Conservation (phyloP, 495 filamentous ascomycete species). For the Xylona heveae region DNA sequence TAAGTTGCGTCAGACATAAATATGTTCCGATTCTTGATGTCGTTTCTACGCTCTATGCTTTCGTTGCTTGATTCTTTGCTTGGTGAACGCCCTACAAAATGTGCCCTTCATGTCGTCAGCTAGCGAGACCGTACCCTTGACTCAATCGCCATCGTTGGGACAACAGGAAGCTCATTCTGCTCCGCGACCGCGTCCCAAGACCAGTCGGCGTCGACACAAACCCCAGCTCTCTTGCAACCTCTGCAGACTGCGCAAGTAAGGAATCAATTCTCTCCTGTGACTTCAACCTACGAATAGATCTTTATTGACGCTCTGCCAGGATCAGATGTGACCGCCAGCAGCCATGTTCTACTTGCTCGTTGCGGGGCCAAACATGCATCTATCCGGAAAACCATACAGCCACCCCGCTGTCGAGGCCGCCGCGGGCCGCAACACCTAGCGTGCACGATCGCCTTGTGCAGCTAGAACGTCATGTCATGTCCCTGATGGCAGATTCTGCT, state of each 20-base stretch:
- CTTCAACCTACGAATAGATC: no score
- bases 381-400: slow-evolving; percentile 6
- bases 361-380: slow-evolving; percentile 9
- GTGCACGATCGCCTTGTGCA: slow-evolving; percentile 3
- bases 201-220: slow-evolving; percentile 14
- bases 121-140: no score
- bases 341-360: slow-evolving; percentile 10
- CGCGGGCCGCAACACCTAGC: slow-evolving; percentile 1
- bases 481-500: slow-evolving; percentile 5
- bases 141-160: no score
- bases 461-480: no score
- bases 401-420: slow-evolving; percentile 2
- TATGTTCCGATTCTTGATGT: no score
- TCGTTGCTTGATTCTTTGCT: no score
- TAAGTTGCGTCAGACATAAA: no score
- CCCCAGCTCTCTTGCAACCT: slow-evolving; percentile 16
- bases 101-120: no score
- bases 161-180: no score
- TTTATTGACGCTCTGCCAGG: no score
- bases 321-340: slow-evolving; percentile 11
- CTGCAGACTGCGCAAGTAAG: slow-evolving; percentile 17
- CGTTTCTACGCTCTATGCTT: no score
- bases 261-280: not conserved
- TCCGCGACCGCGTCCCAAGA: slow-evolving; percentile 5
- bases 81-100: no score